Base-by-base conservation (phyloP, 176 grass and related monocot genomes). In the Triticum dicoccoides region DNA sequence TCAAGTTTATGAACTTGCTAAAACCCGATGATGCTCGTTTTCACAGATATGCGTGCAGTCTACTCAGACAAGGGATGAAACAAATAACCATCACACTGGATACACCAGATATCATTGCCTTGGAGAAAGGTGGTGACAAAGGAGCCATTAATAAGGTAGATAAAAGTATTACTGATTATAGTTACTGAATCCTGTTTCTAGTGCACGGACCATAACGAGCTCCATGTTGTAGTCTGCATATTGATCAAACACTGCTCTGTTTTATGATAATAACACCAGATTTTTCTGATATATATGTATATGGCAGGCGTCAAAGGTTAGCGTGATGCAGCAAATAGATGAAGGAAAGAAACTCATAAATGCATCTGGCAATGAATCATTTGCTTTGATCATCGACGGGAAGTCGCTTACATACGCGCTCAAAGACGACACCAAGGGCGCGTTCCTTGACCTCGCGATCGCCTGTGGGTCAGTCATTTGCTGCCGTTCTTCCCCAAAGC, bases 41-140 rank as follows among this genome's bases (percentile, higher is more conserved):
- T 33, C 37, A 71, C 88, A 97, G 95, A 86, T 97, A 91, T 68
- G 93, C 96, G 7, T 98, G 96, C 86, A 95, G 92, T 91, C 83
- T 98, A 47, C 76, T 98, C 21, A 92, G 96, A 72, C 91, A 98
- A 91, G 96, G 87, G 82, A 98, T 98, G 93, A 94, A 82, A 65
- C 93, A 98, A 85, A 98, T 98, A 87, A 73, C 79, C n/a, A 95
- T 98, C 84, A 94, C 88, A 67, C 80, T 98, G 70, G 96, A 98
- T 38, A 67, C 84, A 86, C 58, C 86, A 68, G 88, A 94, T 54
- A 94, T 95, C 84, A 72, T 84, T 41, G 84, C 73, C 9, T 62
- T 92, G 89, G 91, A 98, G 91, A 95, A 98, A 91, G 52, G 37
- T 42, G 83, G 85, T 33, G 79, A 94, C 62, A 89, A 92, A 67